Percentiles rank a stretch among this genome's conserved stretches.
phyloP scores from a whole-genome alignment of 768 basidiomycete species.

The Mycena venus region DNA sequence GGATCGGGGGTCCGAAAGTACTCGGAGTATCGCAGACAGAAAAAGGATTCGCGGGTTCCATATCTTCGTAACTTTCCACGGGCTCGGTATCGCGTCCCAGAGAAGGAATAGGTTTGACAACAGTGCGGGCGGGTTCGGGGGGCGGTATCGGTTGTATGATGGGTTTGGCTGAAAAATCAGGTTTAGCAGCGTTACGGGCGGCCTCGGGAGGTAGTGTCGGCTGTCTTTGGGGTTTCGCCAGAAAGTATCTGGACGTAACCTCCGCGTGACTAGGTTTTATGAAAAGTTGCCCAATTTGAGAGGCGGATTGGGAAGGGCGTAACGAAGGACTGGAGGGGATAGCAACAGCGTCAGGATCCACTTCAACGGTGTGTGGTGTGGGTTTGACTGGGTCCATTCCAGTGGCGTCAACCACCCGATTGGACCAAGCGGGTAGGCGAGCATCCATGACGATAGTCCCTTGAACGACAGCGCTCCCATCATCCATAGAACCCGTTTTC shows the following conservation, averaged over 20 bases:
- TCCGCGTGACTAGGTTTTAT: not conserved
- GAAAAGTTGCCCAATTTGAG: slow-evolving; percentile 52
- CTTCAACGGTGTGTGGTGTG: not conserved
- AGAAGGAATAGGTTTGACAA: not conserved
- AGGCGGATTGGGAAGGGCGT: slow-evolving; percentile 70
- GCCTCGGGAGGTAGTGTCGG: not conserved
- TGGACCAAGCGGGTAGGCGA: slow-evolving; percentile 43
- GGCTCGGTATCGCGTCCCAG: not conserved
- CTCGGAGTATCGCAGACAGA: not conserved
- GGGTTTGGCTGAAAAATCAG: slow-evolving; percentile 31
- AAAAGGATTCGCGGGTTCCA: not conserved
- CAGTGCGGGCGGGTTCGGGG: not conserved
- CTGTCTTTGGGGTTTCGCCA: not conserved
- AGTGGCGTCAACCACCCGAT: slow-evolving; percentile 2
- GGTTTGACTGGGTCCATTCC: not conserved
- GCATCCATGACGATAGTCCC: slow-evolving; percentile 54
- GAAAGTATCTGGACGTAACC: slow-evolving; percentile 38
- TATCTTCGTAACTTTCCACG: not conserved
- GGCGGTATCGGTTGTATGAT: not conserved
- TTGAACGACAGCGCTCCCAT: slow-evolving; percentile 7
- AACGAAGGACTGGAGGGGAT: slow-evolving; percentile 41
- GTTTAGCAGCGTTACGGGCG: not conserved
- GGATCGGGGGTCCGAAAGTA: not conserved
- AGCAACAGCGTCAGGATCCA: slow-evolving; percentile 1
- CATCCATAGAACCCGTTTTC: not conserved